These are phyloP conservation scores for Lecanicillium sp. DNA, from an alignment of 2,329 filamentous ascomycete species.

Conservation along the genomic window DNA sequence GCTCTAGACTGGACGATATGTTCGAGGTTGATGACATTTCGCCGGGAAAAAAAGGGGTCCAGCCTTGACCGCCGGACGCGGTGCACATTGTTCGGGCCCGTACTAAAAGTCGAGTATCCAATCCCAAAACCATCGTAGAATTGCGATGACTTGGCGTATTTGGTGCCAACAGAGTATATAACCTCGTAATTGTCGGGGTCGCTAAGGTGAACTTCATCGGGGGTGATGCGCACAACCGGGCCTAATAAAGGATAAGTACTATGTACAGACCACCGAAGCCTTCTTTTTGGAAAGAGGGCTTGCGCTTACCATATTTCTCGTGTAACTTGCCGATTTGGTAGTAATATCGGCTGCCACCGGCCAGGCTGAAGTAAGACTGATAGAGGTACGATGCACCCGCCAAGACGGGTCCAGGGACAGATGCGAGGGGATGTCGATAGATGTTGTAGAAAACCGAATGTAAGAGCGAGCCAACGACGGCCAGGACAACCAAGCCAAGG, in stretches of 20 bases:
- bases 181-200: conserved; percentile 13
- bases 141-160: conserved; percentile 2
- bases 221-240: conserved; percentile 13
- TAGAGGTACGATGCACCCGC: no score
- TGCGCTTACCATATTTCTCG: conserved; percentile 5
- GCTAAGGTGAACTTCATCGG: conserved; percentile 13
- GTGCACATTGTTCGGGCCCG: conserved; percentile 30
- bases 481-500: no score
- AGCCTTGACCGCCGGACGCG: conserved; percentile 30
- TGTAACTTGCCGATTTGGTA: no score
- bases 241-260: conserved; percentile 4
- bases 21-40: conserved; percentile 25
- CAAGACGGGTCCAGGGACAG: no score
- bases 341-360: no score
- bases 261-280: no score
- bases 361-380: no score
- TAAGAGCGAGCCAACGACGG: no score
- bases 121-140: background rate
- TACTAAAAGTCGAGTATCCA: conserved; percentile 11
- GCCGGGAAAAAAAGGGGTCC: conserved; percentile 34
- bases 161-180: conserved; percentile 10
- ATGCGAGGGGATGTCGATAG: no score
- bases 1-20: conserved; percentile 25
- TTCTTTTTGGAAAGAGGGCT: no score
- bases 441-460: no score